Percentiles rank a stretch among this genome's conserved stretches.
Evolutionary conservation across 2,329 filamentous ascomycete species (phyloP).

Genomic region (Bipolaris oryzae): DNA sequence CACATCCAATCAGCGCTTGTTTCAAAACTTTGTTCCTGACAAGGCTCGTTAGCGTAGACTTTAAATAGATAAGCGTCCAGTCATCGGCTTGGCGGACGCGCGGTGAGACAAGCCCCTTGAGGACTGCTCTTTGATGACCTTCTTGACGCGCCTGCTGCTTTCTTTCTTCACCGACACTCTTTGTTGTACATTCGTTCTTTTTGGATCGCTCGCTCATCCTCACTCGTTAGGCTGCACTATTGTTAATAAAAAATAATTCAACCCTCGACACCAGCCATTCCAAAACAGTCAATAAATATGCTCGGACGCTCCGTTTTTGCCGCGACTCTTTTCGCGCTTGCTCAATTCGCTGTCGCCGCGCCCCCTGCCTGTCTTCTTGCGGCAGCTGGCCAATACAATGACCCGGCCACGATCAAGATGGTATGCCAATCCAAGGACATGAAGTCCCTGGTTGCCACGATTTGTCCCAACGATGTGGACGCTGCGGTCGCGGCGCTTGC

Average conservation of each 20-base stretch:
- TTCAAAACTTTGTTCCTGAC: conserved; percentile 26
- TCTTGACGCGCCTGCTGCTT: conserved; percentile 10
- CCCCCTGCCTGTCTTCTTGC: conserved; percentile 40
- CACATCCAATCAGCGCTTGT: conserved; percentile 17
- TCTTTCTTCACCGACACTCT: conserved; percentile 13
- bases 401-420: conserved; percentile 32
- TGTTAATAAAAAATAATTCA: conserved; percentile 7
- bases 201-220: conserved; percentile 10
- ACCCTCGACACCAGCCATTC: not conserved
- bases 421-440: conserved; percentile 39
- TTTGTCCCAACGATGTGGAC: conserved; percentile 31
- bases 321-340: conserved; percentile 33
- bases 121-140: conserved; percentile 6
- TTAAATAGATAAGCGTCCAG: conserved; percentile 12
- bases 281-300: conserved; percentile 27
- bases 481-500: conserved; percentile 35
- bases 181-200: conserved; percentile 25
- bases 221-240: conserved; percentile 26
- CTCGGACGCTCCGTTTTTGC: conserved; percentile 37
- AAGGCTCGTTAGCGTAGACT: conserved; percentile 17
- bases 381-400: conserved; percentile 38
- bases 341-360: conserved; percentile 29
- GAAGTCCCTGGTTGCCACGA: conserved; percentile 27
- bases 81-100: conserved; percentile 8
- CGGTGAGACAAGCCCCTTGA: conserved; percentile 10